Evolutionary conservation across 768 basidiomycete genomes (phyloP).

Genomic region (Solioccasus polychromus): DNA sequence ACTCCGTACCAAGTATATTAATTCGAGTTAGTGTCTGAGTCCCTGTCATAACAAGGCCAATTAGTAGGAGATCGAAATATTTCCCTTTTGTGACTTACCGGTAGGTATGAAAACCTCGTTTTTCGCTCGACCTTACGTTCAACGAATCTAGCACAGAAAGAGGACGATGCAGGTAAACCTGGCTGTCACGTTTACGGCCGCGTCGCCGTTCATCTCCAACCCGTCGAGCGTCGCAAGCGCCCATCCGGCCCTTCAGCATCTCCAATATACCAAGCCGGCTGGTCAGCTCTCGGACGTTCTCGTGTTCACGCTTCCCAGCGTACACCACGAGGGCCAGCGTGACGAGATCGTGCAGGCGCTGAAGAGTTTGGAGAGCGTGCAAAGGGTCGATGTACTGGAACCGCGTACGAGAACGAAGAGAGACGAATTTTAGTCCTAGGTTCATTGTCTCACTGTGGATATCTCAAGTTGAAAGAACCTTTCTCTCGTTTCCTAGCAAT

Average conservation of each 20-base stretch:
- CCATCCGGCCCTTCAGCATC: constrained; percentile 19
- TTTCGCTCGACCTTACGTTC: too few relatives aligned
- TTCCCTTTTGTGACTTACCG: too few relatives aligned
- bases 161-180: constrained; percentile 15
- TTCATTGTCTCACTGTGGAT: too few relatives aligned
- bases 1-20: too few relatives aligned
- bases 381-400: constrained; percentile 24
- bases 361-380: constrained; percentile 15
- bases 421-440: constrained; percentile 27
- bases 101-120: too few relatives aligned
- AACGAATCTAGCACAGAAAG: too few relatives aligned
- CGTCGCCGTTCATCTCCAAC: constrained; percentile 22
- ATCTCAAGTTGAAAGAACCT: too few relatives aligned
- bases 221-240: constrained; percentile 19
- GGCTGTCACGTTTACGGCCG: constrained; percentile 27
- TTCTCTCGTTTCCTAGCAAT: too few relatives aligned
- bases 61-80: too few relatives aligned
- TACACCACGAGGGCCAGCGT: background rate
- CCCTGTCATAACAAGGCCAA: too few relatives aligned
- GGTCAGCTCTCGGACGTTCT: constrained; percentile 24
- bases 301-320: constrained; percentile 13
- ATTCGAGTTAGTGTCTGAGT: too few relatives aligned
- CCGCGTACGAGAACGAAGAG: constrained; percentile 21
- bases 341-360: constrained; percentile 16
- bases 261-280: constrained; percentile 22